Base-by-base conservation (phyloP, 768 basidiomycete species). In the Xerocomellus dryophilus region DNA sequence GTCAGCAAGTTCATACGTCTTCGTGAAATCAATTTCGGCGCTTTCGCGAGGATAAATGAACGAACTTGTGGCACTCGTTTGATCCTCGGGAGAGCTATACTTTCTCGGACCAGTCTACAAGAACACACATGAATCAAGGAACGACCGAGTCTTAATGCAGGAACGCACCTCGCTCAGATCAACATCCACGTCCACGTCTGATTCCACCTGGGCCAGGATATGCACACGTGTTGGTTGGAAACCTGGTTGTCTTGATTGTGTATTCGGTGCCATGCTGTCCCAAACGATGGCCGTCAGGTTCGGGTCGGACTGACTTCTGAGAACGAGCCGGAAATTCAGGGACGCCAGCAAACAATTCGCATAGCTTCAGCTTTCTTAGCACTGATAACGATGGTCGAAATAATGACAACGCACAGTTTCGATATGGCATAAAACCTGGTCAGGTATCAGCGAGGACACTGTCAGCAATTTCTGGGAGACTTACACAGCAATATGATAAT, bases 401-500 rank as follows among this genome's bases (percentile, higher is more conserved):
- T 9, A 5, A 4, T 9, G 9, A 21, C 4, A 11, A 21, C 61
- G 1, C 20, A 62, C 60, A 62, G 57, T 23, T 62, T 62, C 5
- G 61, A 62, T 38, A 56, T 38, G 10, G 23, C 35, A 25, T 43
- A 61, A 43, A 58, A 62, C 4, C 61, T 62, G 23, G 11, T 9
- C 2, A 21, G 6, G 15, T 25, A 4, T 55, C 41, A 46, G 25
- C 18, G 14, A 36, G 1, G 8, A 20, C 2, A 10, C 3, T 23
- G 4, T 7, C 7, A 31, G 5, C 20, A 23, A 23, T 12, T 39
- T 8, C 6, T 0, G 21, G n/a, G 20, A 23, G 23, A 57, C 63
- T 46, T 50, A 66, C 65, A 63, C 47, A 2, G 66, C 63, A 5
- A 54, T 4, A 27, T 66, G 60, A 35, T 60, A 58, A 20, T 46